Evolutionary conservation across 345 rosid genomes (phyloP).

Genomic region (Rhodamnia argentea): DNA sequence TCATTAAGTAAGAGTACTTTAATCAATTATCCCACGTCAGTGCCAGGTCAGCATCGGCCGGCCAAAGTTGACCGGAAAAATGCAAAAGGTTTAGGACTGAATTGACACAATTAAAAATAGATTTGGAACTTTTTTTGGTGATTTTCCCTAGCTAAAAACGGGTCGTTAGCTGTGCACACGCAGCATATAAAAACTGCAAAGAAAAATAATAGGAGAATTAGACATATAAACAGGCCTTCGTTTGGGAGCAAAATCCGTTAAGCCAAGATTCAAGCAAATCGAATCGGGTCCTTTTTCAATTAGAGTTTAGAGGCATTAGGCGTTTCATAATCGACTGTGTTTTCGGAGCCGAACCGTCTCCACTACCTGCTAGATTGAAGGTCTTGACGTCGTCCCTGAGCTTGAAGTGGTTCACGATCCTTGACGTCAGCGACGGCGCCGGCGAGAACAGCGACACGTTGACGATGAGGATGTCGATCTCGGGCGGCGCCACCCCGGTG

Average conservation of each 20-base stretch:
- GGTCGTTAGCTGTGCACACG: neutral
- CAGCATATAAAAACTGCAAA: neutral
- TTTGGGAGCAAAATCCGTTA: neutral
- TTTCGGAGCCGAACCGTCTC: slow-evolving; percentile 45
- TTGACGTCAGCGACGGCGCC: slow-evolving; percentile 50
- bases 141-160: neutral
- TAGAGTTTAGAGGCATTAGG: slow-evolving; percentile 16
- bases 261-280: neutral
- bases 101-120: no score
- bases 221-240: neutral
- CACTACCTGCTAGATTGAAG: slow-evolving; percentile 62
- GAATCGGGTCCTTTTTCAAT: neutral
- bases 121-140: no score
- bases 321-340: slow-evolving; percentile 27
- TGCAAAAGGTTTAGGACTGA: no score
- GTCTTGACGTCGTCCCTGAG: slow-evolving; percentile 53
- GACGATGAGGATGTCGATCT: slow-evolving; percentile 51
- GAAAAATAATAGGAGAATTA: neutral
- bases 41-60: no score
- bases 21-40: neutral
- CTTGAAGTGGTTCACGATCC: slow-evolving; percentile 55
- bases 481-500: slow-evolving; percentile 36
- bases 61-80: no score
- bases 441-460: slow-evolving; percentile 62
- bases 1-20: neutral